Conservation (phyloP, 2,329 filamentous ascomycete genomes). For the Cytospora piceicola region DNA sequence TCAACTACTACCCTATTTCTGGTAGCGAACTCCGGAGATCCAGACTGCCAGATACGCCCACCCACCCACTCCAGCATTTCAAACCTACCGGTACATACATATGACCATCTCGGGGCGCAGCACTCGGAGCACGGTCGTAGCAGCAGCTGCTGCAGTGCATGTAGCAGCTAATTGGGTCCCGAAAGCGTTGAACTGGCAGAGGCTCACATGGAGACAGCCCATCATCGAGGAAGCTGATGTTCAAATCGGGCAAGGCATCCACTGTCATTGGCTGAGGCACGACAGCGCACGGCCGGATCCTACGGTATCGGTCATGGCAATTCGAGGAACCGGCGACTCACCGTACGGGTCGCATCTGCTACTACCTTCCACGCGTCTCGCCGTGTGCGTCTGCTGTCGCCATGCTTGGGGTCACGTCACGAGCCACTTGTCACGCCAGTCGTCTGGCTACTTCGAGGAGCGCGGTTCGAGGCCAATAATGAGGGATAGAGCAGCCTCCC, state of each 20-base stretch:
- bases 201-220: background rate
- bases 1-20: slow-evolving; percentile 1
- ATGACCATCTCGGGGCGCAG: slow-evolving; percentile 6
- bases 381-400: slow-evolving; percentile 14
- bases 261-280: background rate
- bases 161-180: slow-evolving; percentile 4
- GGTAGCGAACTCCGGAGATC: background rate
- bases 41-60: background rate
- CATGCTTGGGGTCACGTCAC: background rate
- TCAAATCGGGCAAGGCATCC: background rate
- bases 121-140: slow-evolving; percentile 6
- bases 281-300: background rate
- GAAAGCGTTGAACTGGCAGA: background rate
- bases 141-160: background rate
- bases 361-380: slow-evolving; percentile 16
- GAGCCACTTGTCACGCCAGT: background rate
- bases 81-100: background rate
- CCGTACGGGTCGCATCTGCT: slow-evolving; percentile 7
- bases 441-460: background rate
- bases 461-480: background rate
- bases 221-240: background rate
- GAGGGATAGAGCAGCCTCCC: background rate
- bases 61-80: background rate
- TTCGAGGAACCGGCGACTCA: background rate
- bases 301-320: slow-evolving; percentile 1